Conservation (phyloP, 768 basidiomycete genomes). For the Tulasnella sp. region DNA sequence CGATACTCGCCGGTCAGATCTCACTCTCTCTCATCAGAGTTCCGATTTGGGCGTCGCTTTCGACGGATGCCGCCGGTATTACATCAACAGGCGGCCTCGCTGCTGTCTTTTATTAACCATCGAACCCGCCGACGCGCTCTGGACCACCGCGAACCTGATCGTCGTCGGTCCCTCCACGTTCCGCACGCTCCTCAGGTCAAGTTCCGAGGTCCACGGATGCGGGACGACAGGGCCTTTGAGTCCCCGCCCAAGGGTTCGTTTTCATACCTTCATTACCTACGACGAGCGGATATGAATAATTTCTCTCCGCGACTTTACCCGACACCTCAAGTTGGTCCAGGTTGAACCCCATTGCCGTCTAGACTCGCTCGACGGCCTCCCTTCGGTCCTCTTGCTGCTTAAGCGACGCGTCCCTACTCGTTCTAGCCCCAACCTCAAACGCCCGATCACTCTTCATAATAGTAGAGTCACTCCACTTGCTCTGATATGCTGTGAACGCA, state of each 20-base stretch:
- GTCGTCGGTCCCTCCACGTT: neutral
- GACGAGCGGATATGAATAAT: neutral
- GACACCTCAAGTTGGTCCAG: neutral
- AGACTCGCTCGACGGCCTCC: neutral
- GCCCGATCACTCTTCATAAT: neutral
- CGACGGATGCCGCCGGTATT: neutral
- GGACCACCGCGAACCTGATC: neutral
- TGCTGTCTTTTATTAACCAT: neutral
- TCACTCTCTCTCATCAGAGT: neutral
- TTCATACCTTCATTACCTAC: neutral
- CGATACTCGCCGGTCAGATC: neutral
- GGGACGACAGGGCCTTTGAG: neutral
- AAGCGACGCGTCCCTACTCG: neutral
- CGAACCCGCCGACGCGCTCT: neutral
- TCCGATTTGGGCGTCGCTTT: neutral
- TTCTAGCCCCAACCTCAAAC: neutral
- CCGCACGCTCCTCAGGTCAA: neutral
- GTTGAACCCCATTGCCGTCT: neutral
- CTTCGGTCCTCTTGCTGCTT: neutral
- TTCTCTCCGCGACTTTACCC: neutral
- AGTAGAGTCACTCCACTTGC: neutral
- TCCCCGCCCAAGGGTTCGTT: neutral
- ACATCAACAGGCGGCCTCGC: neutral
- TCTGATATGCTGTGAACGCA: neutral
- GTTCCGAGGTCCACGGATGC: neutral